A percentile compares a stretch with the other conserved stretches of the same genome.
These are phyloP conservation scores for Rubroboletus pulcherrimus DNA, from an alignment of 768 basidiomycete species.

Conservation along the genomic window DNA sequence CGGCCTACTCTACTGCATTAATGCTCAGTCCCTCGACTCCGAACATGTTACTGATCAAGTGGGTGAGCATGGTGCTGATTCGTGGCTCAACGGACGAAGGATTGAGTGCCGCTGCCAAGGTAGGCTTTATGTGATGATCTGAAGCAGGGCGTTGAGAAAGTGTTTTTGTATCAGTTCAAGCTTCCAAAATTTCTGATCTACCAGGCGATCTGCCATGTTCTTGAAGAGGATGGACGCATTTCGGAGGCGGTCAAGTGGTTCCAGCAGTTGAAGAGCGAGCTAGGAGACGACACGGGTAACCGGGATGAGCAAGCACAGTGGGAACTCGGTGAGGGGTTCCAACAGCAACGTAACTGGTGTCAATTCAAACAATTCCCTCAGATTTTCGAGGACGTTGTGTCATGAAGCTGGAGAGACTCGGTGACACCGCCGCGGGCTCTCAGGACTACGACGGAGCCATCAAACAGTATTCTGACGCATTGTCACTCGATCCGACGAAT, in stretches of 20 bases:
- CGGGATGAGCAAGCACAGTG: not conserved
- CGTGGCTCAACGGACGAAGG: not conserved
- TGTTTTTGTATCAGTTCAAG: not conserved
- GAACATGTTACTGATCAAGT: not conserved
- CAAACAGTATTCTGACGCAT: not conserved
- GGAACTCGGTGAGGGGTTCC: not conserved
- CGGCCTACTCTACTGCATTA: not conserved
- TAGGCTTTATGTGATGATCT: not conserved
- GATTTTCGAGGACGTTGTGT: conserved; percentile 2
- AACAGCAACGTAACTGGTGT: not conserved
- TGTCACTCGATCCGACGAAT: not conserved
- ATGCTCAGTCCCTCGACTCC: not conserved
- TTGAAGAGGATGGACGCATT: not conserved
- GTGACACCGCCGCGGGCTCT: not conserved
- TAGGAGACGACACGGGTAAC: not conserved
- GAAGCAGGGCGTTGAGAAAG: accelerated
- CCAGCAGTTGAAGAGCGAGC: not conserved
- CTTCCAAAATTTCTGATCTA: not conserved
- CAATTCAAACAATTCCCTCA: not conserved
- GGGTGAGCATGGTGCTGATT: not conserved
- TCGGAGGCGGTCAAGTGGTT: not conserved
- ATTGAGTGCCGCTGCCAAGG: not conserved
- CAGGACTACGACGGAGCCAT: not conserved
- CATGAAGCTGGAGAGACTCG: not conserved
- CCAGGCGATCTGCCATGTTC: not conserved